A percentile compares a stretch with the other conserved stretches of the same genome.
phyloP scores from a whole-genome alignment of 2,329 filamentous ascomycete species.

The Mariannaea elegans region DNA sequence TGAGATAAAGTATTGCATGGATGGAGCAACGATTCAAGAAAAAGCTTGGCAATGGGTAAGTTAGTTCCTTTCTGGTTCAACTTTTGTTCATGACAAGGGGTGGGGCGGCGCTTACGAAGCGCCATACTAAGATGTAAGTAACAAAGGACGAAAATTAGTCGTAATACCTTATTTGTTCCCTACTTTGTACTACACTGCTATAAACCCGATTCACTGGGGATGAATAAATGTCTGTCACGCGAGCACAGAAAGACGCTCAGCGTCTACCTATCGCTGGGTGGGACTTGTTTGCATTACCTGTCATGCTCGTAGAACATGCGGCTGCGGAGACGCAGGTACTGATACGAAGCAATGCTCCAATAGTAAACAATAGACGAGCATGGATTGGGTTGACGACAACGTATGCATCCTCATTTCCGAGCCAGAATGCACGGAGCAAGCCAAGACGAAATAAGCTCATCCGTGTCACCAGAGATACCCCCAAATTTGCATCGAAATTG shows the following conservation, averaged over 20 bases:
- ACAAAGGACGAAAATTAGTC: background rate
- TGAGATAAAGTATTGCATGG: constrained; percentile 22
- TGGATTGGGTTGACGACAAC: constrained; percentile 12
- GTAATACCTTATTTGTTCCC: background rate
- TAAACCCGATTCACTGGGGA: background rate
- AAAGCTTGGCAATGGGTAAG: constrained; percentile 18
- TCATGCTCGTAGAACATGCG: too few species aligned
- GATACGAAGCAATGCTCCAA: too few species aligned
- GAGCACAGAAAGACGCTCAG: too few species aligned
- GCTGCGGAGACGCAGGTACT: too few species aligned
- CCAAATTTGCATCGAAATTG: constrained; percentile 20
- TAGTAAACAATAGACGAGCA: too few species aligned
- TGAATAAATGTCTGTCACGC: too few species aligned
- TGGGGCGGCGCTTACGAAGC: constrained; percentile 15
- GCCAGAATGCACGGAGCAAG: constrained; percentile 19
- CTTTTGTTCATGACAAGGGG: constrained; percentile 1
- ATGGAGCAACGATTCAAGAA: background rate
- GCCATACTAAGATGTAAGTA: background rate
- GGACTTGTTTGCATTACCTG: too few species aligned
- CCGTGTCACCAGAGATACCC: constrained; percentile 10
- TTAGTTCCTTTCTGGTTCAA: constrained; percentile 1
- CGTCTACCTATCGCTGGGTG: too few species aligned
- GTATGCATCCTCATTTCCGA: constrained; percentile 21
- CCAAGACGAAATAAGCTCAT: constrained; percentile 23
- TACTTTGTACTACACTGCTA: background rate